Base-by-base conservation (phyloP, 2,329 filamentous ascomycete genomes). In the Ophiostoma sp. region DNA sequence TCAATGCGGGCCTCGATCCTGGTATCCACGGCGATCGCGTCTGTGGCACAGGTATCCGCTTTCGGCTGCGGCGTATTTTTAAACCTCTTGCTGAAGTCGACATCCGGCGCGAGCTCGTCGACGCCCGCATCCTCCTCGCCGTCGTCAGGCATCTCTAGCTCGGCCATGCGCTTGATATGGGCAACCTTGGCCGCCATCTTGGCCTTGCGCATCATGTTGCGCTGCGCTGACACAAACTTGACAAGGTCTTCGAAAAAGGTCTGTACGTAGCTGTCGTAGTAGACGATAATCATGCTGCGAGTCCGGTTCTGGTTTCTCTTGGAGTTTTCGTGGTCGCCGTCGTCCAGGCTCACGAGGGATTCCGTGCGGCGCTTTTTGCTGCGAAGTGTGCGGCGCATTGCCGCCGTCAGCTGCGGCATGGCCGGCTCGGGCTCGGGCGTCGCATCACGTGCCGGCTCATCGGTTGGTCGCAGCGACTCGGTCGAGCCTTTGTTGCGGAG, bases 251-350 rank as follows among this genome's bases (percentile, higher is more conserved):
- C 93, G 72, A 97, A 92, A 52, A 89, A 87, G 66, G 87, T 87
- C 76, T 97, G 93, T 3, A 96, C 89, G 71, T 92, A 89, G 73
- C 90, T 91, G 76, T 97, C 93, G 76, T 97, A 97, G 78, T 92
- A 93, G n/a, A 97, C 90, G 55, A 95, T 88, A 64, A 94, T 89
- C 83, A 92, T 90, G 69, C 84, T 88, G 72, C 89, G 86, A 3
- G 87, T 87, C 67, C 90, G 87, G 76, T 89, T 90, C 71, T 87
- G 27, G 40, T 41, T 49, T 14, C 42, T 11, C 11, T 85, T 11
- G 81, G 77, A 0, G 81, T 40, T 65, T 36, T 52, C 64, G 11
- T 14, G 9, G 27, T 49, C 76, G 2, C 78, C 76, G 11, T 77
- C 77, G 47, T 84, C 82, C 47, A 77, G 80, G 58, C 83, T 86